A percentile compares a stretch with the other conserved stretches of the same genome.
Conservation (phyloP, 805 yeast genomes). For the Candida cerambycidarum region DNA sequence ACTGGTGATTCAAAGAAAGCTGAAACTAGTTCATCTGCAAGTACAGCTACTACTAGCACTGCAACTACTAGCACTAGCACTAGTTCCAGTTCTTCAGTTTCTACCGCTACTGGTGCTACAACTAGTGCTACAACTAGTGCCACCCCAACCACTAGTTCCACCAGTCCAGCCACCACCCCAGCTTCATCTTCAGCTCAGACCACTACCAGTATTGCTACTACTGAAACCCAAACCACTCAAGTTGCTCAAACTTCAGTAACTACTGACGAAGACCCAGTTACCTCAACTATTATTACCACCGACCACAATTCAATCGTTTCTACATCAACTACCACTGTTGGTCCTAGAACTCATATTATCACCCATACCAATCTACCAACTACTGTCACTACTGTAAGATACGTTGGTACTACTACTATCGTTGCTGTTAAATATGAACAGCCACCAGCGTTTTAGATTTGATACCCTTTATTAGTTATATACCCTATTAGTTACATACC, state of each 20-base stretch:
- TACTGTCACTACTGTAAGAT: slow-evolving; percentile 15
- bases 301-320: slow-evolving; percentile 8
- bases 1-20: background rate
- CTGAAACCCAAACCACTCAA: slow-evolving; percentile 1
- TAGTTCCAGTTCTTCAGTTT: background rate
- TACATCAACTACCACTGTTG: slow-evolving; percentile 12
- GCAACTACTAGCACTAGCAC: background rate
- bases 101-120: background rate
- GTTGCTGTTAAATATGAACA: slow-evolving; percentile 14
- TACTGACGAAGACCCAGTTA: slow-evolving; percentile 2
- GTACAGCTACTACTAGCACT: background rate
- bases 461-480: too few relatives aligned
- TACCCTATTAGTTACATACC: slow-evolving; percentile 1
- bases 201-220: too few relatives aligned
- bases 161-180: background rate
- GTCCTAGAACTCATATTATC: slow-evolving; percentile 12
- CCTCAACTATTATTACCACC: slow-evolving; percentile 8
- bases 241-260: slow-evolving; percentile 2
- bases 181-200: background rate
- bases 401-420: slow-evolving; percentile 15
- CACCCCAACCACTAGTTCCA: background rate
- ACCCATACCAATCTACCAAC: slow-evolving; percentile 14
- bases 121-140: background rate
- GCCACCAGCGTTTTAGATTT: slow-evolving; percentile 12
- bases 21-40: background rate